Percentiles rank a stretch among this genome's conserved stretches.
Conservation (phyloP, 2,329 filamentous ascomycete genomes). For the Colletotrichum cereale region DNA sequence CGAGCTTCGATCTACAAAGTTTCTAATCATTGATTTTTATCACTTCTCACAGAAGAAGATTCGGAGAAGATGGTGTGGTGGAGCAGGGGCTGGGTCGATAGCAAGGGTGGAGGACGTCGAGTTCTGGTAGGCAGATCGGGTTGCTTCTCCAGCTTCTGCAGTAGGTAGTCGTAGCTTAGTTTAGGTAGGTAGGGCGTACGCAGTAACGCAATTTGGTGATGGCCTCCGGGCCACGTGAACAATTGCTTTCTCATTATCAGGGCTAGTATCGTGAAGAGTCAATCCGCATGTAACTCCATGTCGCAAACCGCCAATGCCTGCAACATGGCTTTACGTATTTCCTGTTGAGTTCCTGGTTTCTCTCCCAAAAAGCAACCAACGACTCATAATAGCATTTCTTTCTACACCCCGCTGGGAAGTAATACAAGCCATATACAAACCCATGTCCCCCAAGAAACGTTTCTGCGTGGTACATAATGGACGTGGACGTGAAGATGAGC, state of each 20-base stretch:
- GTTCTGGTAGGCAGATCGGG: constrained; percentile 1
- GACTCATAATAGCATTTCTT: too few relatives aligned
- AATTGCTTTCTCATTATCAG: not conserved
- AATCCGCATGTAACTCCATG: too few relatives aligned
- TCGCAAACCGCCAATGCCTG: too few relatives aligned
- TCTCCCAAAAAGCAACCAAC: not conserved
- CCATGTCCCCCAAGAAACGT: not conserved
- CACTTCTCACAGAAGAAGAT: not conserved
- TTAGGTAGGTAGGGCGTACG: constrained; percentile 1
- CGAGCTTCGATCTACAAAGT: constrained; percentile 5
- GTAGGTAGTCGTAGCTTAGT: constrained; percentile 6
- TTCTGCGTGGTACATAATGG: not conserved
- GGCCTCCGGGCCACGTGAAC: not conserved
- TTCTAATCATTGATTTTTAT: constrained; percentile 18
- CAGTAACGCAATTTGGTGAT: not conserved
- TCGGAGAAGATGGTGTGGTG: constrained; percentile 19
- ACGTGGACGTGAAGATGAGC: not conserved
- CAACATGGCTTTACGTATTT: not conserved
- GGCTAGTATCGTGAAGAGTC: not conserved
- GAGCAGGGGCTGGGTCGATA: not conserved
- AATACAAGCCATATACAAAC: not conserved
- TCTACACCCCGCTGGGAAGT: not conserved
- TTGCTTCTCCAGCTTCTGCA: constrained; percentile 17
- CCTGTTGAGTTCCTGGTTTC: not conserved
- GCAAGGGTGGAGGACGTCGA: not conserved